A percentile compares a stretch with the other conserved stretches of the same genome.
Conservation (phyloP, 2,329 filamentous ascomycete species). For the Neopestalotiopsis clavispora region DNA sequence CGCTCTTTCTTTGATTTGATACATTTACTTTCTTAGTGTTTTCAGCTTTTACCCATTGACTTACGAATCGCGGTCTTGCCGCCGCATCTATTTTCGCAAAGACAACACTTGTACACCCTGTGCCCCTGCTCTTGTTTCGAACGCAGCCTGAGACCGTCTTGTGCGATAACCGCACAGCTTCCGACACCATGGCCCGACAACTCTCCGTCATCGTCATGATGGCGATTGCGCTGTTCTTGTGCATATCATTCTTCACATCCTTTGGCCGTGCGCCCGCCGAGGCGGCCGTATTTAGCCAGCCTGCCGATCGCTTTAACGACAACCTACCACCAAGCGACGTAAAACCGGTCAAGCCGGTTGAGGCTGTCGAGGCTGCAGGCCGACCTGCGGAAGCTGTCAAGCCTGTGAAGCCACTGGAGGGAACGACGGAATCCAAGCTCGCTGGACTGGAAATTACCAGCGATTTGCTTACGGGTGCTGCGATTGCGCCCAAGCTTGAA, state of each 20-base stretch:
- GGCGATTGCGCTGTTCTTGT: slow-evolving; percentile 59
- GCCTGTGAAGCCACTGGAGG: slow-evolving; percentile 18
- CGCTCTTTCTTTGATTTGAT: background rate
- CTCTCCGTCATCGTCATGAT: slow-evolving; percentile 59
- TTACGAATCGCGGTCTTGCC: background rate
- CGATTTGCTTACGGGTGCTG: slow-evolving; percentile 65
- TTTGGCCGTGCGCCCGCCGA: slow-evolving; percentile 37
- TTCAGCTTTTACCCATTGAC: background rate
- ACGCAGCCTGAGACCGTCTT: background rate
- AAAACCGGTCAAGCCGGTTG: slow-evolving; percentile 13
- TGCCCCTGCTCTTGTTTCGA: background rate
- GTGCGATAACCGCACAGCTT: background rate
- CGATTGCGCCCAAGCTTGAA: slow-evolving; percentile 80
- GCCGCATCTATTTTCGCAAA: background rate
- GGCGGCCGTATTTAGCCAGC: slow-evolving; percentile 24
- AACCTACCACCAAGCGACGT: slow-evolving; percentile 2
- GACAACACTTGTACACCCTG: background rate
- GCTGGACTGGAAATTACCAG: slow-evolving; percentile 50
- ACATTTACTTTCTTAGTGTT: background rate
- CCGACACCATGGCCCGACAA: slow-evolving; percentile 55
- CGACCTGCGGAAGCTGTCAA: background rate
- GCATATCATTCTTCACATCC: slow-evolving; percentile 64
- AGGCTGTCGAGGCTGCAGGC: background rate
- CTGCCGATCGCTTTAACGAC: slow-evolving; percentile 18
- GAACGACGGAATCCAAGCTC: slow-evolving; percentile 31